Percentiles rank a stretch among this genome's conserved stretches.
These are phyloP conservation scores for Phymatotrichopsis omnivora DNA, from an alignment of 2,329 filamentous ascomycete species.

Conservation along the genomic window DNA sequence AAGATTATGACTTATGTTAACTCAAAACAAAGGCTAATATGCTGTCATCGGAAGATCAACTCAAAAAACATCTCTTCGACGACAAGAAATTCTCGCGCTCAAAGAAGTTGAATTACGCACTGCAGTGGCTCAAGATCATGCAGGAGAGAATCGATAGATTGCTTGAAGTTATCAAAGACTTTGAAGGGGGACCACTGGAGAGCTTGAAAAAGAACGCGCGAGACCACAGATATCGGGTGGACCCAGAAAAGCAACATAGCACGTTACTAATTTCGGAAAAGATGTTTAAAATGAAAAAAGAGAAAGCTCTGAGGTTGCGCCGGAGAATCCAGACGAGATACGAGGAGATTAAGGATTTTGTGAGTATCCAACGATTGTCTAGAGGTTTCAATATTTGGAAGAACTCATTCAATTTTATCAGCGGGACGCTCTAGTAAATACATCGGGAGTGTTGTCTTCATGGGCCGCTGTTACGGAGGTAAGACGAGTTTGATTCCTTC, in stretches of 20 bases:
- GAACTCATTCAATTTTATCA: neutral
- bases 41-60: constrained; percentile 2
- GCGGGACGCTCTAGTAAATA: constrained; percentile 13
- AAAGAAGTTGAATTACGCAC: constrained; percentile 14
- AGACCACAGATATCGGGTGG: constrained; percentile 3
- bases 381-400: neutral
- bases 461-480: constrained; percentile 14
- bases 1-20: too few relatives aligned
- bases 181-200: constrained; percentile 5
- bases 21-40: constrained; percentile 1
- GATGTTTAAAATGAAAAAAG: constrained; percentile 7
- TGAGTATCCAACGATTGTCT: neutral
- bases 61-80: constrained; percentile 10
- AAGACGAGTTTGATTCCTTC: neutral
- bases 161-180: constrained; percentile 7
- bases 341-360: constrained; percentile 14
- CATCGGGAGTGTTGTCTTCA: constrained; percentile 14
- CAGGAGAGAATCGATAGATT: constrained; percentile 3
- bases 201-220: constrained; percentile 4
- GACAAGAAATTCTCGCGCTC: constrained; percentile 8
- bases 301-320: neutral
- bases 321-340: constrained; percentile 6
- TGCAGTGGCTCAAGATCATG: constrained; percentile 15
- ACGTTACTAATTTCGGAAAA: constrained; percentile 4
- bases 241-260: neutral